A percentile compares a stretch with the other conserved stretches of the same genome.
Evolutionary conservation across 441 rosid species (phyloP).

Genomic region (Adansonia gregorii): DNA sequence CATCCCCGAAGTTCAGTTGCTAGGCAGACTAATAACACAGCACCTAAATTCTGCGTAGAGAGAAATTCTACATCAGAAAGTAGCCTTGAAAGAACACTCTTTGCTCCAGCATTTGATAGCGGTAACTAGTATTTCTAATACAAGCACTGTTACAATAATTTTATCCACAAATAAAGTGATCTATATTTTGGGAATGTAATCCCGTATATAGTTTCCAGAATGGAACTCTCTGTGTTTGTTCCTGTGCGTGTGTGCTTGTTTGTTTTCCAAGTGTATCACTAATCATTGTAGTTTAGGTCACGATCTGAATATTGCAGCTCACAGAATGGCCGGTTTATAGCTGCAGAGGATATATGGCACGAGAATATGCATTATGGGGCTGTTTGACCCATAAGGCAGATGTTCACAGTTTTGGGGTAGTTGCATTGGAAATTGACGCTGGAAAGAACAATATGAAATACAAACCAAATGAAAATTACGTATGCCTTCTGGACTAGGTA

Average conservation of each 20-base stretch:
- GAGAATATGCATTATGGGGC: slow-evolving; percentile 57
- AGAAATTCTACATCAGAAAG: neutral
- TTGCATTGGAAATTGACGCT: slow-evolving; percentile 51
- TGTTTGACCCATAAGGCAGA: slow-evolving; percentile 54
- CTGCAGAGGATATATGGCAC: slow-evolving; percentile 63
- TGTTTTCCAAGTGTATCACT: neutral
- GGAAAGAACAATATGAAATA: slow-evolving; percentile 43
- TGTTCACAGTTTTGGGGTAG: slow-evolving; percentile 55
- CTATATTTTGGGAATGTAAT: neutral
- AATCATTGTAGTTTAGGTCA: neutral
- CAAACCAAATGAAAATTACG: slow-evolving; percentile 28
- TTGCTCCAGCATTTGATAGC: neutral
- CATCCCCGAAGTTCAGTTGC: neutral
- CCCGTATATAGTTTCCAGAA: neutral
- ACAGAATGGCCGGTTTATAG: neutral
- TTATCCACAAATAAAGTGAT: neutral
- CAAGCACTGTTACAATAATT: neutral
- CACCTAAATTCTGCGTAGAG: neutral
- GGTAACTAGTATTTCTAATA: neutral
- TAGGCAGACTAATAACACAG: neutral
- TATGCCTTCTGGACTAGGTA: slow-evolving; percentile 60
- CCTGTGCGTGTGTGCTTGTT: neutral
- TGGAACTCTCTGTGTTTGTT: neutral
- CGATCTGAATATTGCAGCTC: neutral
- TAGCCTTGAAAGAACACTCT: neutral